Evolutionary conservation across 768 basidiomycete genomes (phyloP).

Genomic region (Serpula lacrymans): DNA sequence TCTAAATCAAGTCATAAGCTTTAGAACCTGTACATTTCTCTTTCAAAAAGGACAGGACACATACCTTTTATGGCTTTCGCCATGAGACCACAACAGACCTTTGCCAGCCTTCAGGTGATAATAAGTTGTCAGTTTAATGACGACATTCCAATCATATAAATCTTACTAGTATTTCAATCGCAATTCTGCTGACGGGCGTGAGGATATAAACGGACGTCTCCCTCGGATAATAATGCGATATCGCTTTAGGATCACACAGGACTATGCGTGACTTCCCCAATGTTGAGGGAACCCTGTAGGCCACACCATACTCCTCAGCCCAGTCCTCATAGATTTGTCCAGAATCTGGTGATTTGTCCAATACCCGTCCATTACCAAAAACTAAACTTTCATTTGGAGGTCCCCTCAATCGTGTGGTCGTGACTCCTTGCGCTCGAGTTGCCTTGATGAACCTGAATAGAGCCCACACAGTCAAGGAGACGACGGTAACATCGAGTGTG

Average conservation of each 20-base stretch:
- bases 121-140: background rate
- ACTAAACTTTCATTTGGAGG: constrained; percentile 15
- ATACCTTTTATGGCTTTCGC: constrained; percentile 46
- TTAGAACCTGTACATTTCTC: background rate
- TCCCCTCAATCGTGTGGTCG: constrained; percentile 15
- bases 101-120: constrained; percentile 18
- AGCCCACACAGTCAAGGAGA: too few species aligned
- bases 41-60: background rate
- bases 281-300: constrained; percentile 12
- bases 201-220: constrained; percentile 49
- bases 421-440: too few species aligned
- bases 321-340: constrained; percentile 18
- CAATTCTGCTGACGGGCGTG: constrained; percentile 28
- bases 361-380: constrained; percentile 13
- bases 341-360: background rate
- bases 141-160: background rate
- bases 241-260: constrained; percentile 44
- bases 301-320: constrained; percentile 17
- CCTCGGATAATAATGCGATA: constrained; percentile 45
- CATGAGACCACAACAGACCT: constrained; percentile 32
- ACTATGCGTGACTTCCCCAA: constrained; percentile 12
- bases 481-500: too few species aligned
- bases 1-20: constrained; percentile 25
- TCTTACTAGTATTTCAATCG: constrained; percentile 40
- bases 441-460: too few species aligned